Percentiles rank a stretch among this genome's conserved stretches.
These are phyloP conservation scores for Pleurotus pulmonarius DNA, from an alignment of 768 basidiomycete species.

Conservation along the genomic window DNA sequence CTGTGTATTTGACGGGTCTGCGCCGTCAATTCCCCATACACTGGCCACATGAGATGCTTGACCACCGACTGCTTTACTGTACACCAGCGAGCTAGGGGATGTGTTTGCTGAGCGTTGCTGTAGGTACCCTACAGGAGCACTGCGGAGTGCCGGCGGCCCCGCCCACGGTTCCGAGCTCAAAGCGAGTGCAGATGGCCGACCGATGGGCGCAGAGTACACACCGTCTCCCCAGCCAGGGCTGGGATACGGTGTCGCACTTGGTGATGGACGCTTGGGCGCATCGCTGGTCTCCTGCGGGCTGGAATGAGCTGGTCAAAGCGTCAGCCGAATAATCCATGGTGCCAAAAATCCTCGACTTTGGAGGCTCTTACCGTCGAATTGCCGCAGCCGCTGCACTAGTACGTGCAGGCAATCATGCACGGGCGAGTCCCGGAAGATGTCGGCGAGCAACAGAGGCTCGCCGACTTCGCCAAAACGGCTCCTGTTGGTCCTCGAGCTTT, in stretches of 20 bases:
- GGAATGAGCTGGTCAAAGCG: neutral
- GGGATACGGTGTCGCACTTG: neutral
- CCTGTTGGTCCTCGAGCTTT: neutral
- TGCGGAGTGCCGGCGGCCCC: constrained; percentile 1
- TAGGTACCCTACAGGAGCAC: neutral
- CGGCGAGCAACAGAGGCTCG: constrained; percentile 3
- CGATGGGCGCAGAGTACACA: neutral
- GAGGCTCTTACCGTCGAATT: neutral
- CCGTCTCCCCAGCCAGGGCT: neutral
- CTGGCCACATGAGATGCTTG: neutral
- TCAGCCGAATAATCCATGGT: too few species aligned
- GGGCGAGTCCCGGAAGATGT: constrained; percentile 7
- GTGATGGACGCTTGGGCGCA: neutral
- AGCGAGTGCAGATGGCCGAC: neutral
- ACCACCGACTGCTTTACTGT: neutral
- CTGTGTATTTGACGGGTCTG: neutral
- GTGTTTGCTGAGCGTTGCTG: neutral
- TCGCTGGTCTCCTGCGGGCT: neutral
- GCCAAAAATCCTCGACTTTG: neutral
- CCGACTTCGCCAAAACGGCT: neutral
- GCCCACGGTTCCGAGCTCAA: neutral
- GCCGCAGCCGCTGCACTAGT: constrained; percentile 1
- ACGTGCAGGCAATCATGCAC: constrained; percentile 5
- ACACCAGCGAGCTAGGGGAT: neutral
- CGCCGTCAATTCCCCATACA: neutral